Base-by-base conservation (phyloP, 306 rosid genomes). In the Prunus mira region DNA sequence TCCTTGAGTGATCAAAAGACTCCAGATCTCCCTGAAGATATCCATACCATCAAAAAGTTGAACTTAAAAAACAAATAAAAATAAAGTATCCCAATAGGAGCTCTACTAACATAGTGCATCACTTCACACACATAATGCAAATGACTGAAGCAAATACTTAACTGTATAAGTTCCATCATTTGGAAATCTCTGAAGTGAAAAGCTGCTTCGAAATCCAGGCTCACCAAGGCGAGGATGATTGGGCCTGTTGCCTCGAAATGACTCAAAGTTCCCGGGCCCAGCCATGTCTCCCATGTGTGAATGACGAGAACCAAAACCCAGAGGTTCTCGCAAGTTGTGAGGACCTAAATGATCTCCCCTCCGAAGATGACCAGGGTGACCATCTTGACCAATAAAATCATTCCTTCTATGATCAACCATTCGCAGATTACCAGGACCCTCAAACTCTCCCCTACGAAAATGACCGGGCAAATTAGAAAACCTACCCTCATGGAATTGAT, bases 171-270 rank as follows among this genome's bases (percentile, higher is more conserved):
- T 65, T 74, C 90, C 93, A 76, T 84, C 97, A 79, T 78, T 91
- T 65, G 90, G 87, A 82, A 89, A 91, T 47, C 89, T 93, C 70
- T 85, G 82, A 77, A 81, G 89, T 72, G 97, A 88, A 87, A 89
- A 92, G 79, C 90, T 91, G 86, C 99, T 96, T 82, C 99, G 84
- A 77, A 96, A 95, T 78, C 97, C 98, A 79, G 97, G 96, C 79
- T 95, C 98, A 76, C 98, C 98, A 80, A 90, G 87, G 64, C 89
- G 96, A 3, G 91, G 92, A 86, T 88, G 88, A 79, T 83, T 86
- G 50, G 88, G 77, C 72, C 91, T 84, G 75, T 77, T 84, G 49
- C 90, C 92, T 74, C 82, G 78, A 76, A 90, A 87, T 65, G 91
- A 71, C 55, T 95, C 93, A 76, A 89, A 89, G 82, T 80, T 87